Percentiles rank a stretch among this genome's conserved stretches.
Conservation (phyloP, 306 rosid species). For the Casuarina glauca region DNA sequence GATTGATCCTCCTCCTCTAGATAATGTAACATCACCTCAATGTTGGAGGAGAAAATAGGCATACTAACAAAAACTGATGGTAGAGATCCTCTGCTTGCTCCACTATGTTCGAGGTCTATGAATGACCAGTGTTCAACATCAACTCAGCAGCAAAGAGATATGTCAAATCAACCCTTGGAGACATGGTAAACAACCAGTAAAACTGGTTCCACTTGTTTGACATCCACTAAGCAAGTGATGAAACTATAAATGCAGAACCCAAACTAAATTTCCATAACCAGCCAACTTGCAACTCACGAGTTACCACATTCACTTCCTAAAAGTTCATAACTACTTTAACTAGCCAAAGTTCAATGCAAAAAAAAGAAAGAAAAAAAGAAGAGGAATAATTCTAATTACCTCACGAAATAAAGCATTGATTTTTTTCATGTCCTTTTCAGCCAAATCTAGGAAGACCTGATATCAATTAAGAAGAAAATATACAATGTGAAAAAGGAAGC, state of each 20-base stretch:
- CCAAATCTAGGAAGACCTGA: slow-evolving; percentile 85
- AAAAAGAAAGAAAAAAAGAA: no score
- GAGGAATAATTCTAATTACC: slow-evolving; percentile 47
- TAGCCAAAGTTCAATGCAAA: neutral
- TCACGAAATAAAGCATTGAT: slow-evolving; percentile 75
- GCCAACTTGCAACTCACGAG: neutral
- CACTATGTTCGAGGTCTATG: neutral
- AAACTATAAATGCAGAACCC: neutral
- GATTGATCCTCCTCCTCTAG: neutral
- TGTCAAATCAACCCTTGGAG: neutral
- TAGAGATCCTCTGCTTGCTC: neutral
- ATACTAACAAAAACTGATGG: neutral
- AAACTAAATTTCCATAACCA: slow-evolving; percentile 1
- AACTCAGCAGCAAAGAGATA: neutral
- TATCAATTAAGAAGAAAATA: slow-evolving; percentile 20
- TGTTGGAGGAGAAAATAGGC: neutral
- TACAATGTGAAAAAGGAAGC: slow-evolving; percentile 20
- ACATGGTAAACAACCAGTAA: neutral
- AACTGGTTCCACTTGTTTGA: slow-evolving; percentile 9
- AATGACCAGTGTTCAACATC: neutral
- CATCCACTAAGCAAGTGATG: neutral
- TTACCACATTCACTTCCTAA: neutral
- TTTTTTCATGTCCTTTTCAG: slow-evolving; percentile 90
- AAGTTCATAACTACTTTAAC: neutral
- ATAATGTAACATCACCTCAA: neutral